Conservation (phyloP, 768 basidiomycete species). For the Rhizopogon vesiculosus region DNA sequence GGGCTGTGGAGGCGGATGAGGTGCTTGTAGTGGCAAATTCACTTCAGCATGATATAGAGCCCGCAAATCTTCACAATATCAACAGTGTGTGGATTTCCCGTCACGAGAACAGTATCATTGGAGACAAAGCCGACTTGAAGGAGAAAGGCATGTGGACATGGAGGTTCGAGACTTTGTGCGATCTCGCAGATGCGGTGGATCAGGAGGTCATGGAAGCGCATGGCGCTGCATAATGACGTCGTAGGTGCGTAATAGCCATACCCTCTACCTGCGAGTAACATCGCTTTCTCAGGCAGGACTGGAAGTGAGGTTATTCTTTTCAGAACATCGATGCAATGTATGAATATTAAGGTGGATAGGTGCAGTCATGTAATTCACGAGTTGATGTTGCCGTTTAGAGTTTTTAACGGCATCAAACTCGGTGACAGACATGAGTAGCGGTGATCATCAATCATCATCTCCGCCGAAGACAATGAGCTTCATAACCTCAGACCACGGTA, state of each 20-base stretch:
- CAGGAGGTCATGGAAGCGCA: slow-evolving; percentile 22
- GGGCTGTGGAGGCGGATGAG: slow-evolving; percentile 29
- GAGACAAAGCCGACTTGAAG: slow-evolving; percentile 37
- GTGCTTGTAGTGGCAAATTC: slow-evolving; percentile 69
- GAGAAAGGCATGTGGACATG: slow-evolving; percentile 41
- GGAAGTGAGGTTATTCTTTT: not conserved
- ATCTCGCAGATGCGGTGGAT: slow-evolving; percentile 57
- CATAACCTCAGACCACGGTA: no score
- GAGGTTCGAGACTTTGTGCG: slow-evolving; percentile 56
- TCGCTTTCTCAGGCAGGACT: not conserved
- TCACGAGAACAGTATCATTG: slow-evolving; percentile 17
- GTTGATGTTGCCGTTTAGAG: no score
- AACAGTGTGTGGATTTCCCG: slow-evolving; percentile 66
- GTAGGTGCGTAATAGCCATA: not conserved
- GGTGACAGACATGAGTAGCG: no score
- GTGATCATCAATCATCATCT: no score
- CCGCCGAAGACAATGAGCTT: no score
- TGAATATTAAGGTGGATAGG: not conserved
- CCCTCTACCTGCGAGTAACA: not conserved
- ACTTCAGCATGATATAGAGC: slow-evolving; percentile 59
- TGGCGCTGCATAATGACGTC: not conserved
- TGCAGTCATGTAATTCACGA: not conserved
- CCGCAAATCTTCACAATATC: slow-evolving; percentile 54
- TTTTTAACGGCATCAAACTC: no score
- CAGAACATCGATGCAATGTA: not conserved